A percentile compares a stretch with the other conserved stretches of the same genome.
Conservation (phyloP, 2,329 filamentous ascomycete genomes). For the Furcasterigmium sp. region DNA sequence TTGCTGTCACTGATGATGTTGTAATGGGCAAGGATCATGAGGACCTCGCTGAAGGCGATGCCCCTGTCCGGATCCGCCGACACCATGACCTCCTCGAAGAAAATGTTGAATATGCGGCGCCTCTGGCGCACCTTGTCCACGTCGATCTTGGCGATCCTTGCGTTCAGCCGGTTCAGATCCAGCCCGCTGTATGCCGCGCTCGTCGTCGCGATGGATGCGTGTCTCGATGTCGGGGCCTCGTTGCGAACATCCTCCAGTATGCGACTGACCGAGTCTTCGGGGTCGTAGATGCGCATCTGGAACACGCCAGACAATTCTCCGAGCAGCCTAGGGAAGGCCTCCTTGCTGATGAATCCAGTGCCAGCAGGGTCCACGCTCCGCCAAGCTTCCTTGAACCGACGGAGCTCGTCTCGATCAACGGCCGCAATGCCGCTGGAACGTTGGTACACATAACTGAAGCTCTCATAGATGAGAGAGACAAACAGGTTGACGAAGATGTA, state of each 20-base stretch:
- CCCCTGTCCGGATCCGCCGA: slow-evolving; percentile 85
- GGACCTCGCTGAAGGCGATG: slow-evolving; percentile 83
- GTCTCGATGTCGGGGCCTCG: slow-evolving; percentile 46
- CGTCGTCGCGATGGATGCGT: slow-evolving; percentile 47
- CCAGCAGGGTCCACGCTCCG: slow-evolving; percentile 90
- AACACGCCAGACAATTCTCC: slow-evolving; percentile 93
- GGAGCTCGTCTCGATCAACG: slow-evolving; percentile 88
- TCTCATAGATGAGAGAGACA: slow-evolving; percentile 97
- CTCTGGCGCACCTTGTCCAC: slow-evolving; percentile 68
- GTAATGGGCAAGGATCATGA: slow-evolving; percentile 97
- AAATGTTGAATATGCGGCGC: slow-evolving; percentile 80
- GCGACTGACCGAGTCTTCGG: slow-evolving; percentile 78
- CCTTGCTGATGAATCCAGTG: slow-evolving; percentile 84
- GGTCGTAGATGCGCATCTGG: slow-evolving; percentile 93
- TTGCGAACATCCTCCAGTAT: slow-evolving; percentile 80
- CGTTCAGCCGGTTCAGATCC: slow-evolving; percentile 71
- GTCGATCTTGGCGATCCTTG: slow-evolving; percentile 68
- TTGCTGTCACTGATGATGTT: slow-evolving; percentile 98
- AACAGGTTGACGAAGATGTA: slow-evolving; percentile 99
- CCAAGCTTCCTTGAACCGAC: slow-evolving; percentile 98
- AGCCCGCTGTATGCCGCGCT: slow-evolving; percentile 53
- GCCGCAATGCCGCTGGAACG: slow-evolving; percentile 87
- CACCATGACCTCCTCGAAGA: slow-evolving; percentile 94
- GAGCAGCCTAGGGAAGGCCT: slow-evolving; percentile 80
- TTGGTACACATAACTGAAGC: slow-evolving; percentile 98